phyloP scores from a whole-genome alignment of 805 yeast species.

The Wickerhamiella galacta region DNA sequence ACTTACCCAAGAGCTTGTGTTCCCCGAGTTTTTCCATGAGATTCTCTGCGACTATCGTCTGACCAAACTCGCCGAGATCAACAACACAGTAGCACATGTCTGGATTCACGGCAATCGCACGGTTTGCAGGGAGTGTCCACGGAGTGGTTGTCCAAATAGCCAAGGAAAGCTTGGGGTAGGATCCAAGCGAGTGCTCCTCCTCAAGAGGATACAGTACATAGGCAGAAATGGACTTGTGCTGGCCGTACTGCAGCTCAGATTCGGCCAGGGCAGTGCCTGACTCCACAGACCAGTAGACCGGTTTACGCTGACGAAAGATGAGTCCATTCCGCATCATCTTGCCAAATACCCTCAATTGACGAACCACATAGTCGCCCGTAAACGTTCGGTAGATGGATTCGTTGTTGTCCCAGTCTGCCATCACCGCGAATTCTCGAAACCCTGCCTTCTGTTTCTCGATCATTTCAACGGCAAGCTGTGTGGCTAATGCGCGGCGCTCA shows the following conservation, averaged over 20 bases:
- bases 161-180: conserved; percentile 6
- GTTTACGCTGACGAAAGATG: conserved; percentile 72
- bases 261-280: conserved; percentile 91
- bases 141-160: conserved; percentile 96
- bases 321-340: conserved; percentile 47
- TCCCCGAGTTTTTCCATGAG: conserved; percentile 27
- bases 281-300: conserved; percentile 96
- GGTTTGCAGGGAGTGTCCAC: conserved; percentile 86
- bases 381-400: conserved; percentile 50
- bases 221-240: conserved; percentile 22
- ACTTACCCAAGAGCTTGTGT: conserved; percentile 10
- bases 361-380: conserved; percentile 48
- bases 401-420: conserved; percentile 60
- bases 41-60: conserved; percentile 40
- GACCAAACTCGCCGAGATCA: conserved; percentile 22
- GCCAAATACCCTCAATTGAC: conserved; percentile 58
- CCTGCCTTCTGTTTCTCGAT: conserved; percentile 44
- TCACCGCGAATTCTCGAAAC: conserved; percentile 56
- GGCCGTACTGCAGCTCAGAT: conserved; percentile 82
- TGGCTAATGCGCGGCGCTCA: conserved; percentile 50
- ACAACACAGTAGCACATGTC: conserved; percentile 41
- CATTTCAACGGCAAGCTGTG: conserved; percentile 51
- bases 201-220: conserved; percentile 9
- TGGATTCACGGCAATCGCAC: conserved; percentile 60
- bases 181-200: background rate